A percentile compares a stretch with the other conserved stretches of the same genome.
Conservation (phyloP, 139 green algal species). For the Volvox africanus region DNA sequence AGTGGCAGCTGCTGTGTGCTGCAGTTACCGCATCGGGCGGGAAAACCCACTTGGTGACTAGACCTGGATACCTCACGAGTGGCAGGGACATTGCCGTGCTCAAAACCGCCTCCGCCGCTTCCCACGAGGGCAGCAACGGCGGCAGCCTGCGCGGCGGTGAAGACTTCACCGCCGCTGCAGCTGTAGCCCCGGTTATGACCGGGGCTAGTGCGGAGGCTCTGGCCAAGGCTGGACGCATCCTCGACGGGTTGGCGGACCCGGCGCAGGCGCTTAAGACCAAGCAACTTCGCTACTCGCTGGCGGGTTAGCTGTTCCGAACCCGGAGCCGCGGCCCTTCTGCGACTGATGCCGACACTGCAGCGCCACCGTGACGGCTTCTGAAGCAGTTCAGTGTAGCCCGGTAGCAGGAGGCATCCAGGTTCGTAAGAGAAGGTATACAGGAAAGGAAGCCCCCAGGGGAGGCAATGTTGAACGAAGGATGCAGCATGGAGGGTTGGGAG, state of each 20-base stretch:
- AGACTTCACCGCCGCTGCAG: neutral
- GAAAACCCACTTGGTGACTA: neutral
- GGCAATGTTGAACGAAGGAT: no score
- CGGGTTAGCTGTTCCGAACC: neutral
- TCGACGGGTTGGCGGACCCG: neutral
- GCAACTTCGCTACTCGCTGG: neutral
- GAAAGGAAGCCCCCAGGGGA: no score
- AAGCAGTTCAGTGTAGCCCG: neutral
- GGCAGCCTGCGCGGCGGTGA: neutral
- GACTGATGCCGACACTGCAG: neutral
- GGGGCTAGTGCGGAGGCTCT: neutral
- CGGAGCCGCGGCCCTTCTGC: no score
- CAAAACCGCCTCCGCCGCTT: neutral
- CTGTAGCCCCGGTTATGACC: neutral
- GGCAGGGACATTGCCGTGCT: neutral
- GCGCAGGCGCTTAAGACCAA: slow-evolving; percentile 15
- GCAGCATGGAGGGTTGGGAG: no score
- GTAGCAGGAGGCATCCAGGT: no score
- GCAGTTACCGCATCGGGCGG: neutral
- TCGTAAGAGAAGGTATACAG: no score
- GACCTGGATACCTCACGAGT: neutral
- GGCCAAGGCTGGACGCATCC: neutral
- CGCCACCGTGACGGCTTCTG: neutral
- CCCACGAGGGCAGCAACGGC: neutral
- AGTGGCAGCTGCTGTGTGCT: neutral